A percentile compares a stretch with the other conserved stretches of the same genome.
Evolutionary conservation across 1,139 yeast genomes (phyloP).

Genomic region (Geotrichum reessii): DNA sequence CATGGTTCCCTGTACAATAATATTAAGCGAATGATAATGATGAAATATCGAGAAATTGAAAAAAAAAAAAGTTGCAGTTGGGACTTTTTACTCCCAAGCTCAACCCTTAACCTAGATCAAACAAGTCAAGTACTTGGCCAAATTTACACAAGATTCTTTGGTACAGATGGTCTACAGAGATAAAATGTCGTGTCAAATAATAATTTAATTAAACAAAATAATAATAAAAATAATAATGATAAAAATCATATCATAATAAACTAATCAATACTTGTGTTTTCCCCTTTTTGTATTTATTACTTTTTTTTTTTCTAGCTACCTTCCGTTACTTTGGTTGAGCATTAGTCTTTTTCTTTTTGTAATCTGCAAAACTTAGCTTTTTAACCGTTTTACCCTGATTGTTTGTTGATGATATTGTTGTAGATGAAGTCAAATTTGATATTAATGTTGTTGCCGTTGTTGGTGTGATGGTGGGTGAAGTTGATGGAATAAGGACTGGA

Average conservation of each 20-base stretch:
- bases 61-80: neutral
- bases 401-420: constrained; percentile 21
- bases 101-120: neutral
- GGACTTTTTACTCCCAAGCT: neutral
- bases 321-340: neutral
- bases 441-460: neutral
- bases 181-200: neutral
- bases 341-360: constrained; percentile 56
- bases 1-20: neutral
- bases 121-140: no score
- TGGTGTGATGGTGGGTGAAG: neutral
- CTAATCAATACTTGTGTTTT: neutral
- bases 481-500: neutral
- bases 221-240: neutral
- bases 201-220: neutral
- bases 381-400: constrained; percentile 41
- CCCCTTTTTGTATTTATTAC: neutral
- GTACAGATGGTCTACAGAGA: neutral
- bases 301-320: neutral
- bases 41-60: neutral
- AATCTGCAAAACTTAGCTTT: constrained; percentile 78
- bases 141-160: no score
- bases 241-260: neutral
- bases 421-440: constrained; percentile 26
- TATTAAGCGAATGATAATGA: neutral